Base-by-base conservation (phyloP, 495 filamentous ascomycete species). In the Daldinia childiae region DNA sequence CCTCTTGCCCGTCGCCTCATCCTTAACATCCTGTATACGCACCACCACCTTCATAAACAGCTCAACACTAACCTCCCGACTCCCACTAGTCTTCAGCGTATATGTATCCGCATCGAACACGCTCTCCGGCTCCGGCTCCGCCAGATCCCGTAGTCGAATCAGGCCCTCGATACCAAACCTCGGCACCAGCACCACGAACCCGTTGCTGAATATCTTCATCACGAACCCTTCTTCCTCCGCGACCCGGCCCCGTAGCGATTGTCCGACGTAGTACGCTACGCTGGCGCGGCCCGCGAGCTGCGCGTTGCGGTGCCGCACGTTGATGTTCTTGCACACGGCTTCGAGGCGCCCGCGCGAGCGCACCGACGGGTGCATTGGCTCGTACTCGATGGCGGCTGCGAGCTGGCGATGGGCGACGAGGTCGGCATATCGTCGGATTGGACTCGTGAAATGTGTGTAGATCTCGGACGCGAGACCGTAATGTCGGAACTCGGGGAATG, bases 361-460 rank as follows among this genome's bases (percentile, higher is more conserved):
- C 62, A 94, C 84, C 52, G 88, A 87, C n/a, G 91, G 84, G 76
- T 95, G 88, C 17, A 95, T 84, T 38, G 88, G 85, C 81, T 97
- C 94, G 82, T 97, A 97, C 38, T 89, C 91, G 76, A 99, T 98
- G 8, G 96, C 95, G 2, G 94, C 93, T 4, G 95, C 94, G 52
- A 99, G 90, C 81, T 98, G 95, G 21, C 95, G 88, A 78, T 99
- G 95, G 2, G 93, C 95, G 38, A 95, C 87, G 0, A 99, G 86
- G 82, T 99, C 95, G 12, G 96, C 95, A 77, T 99, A 99, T 12
- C 96, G 92, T 32, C 95, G 90, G 78, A 99, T 99, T 7, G 95
- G 96, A 5, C 92, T 95, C 3, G 95, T 99, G 83, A 99, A 99
- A 80, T 98, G 95, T 1, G 95, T 99, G 83, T 99, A 99, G 76